These are phyloP conservation scores for Arthrocladium fulminans DNA, from an alignment of 2,329 filamentous ascomycete species.

Conservation along the genomic window DNA sequence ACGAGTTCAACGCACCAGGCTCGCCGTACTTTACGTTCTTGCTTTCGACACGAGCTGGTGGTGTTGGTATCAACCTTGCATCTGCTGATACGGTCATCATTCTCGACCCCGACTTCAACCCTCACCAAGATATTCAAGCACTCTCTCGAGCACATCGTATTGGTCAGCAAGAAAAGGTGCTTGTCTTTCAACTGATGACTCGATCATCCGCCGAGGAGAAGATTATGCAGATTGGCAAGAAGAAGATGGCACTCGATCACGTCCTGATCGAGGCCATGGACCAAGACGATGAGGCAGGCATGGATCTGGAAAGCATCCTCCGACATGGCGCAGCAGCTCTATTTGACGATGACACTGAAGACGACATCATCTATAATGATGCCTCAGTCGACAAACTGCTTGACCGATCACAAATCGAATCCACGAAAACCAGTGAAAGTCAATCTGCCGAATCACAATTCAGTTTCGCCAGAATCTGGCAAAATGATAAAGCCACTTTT, in stretches of 20 bases:
- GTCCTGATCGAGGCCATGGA: conserved; percentile 90
- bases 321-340: conserved; percentile 78
- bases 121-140: conserved; percentile 94
- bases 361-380: conserved; percentile 72
- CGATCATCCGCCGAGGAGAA: conserved; percentile 84
- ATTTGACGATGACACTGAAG: conserved; percentile 63
- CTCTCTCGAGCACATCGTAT: conserved; percentile 91
- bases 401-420: conserved; percentile 74
- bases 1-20: conserved; percentile 78
- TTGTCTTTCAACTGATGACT: conserved; percentile 92
- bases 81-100: conserved; percentile 98
- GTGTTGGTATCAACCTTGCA: conserved; percentile 94
- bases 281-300: conserved; percentile 64
- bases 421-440: conserved; percentile 56
- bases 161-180: conserved; percentile 88
- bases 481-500: conserved; percentile 64
- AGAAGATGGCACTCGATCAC: conserved; percentile 93
- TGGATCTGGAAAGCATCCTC: conserved; percentile 79
- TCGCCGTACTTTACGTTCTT: conserved; percentile 84
- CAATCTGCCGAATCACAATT: conserved; percentile 69
- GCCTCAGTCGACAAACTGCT: conserved; percentile 79
- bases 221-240: conserved; percentile 89
- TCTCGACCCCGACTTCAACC: conserved; percentile 93
- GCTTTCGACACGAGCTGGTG: conserved; percentile 85
- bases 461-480: conserved; percentile 85